Evolutionary conservation across 1,284 basidiomycete species (phyloP), one percentile per base, ranked within the genome.

Genomic region (Hymenochaete sp.): DNA sequence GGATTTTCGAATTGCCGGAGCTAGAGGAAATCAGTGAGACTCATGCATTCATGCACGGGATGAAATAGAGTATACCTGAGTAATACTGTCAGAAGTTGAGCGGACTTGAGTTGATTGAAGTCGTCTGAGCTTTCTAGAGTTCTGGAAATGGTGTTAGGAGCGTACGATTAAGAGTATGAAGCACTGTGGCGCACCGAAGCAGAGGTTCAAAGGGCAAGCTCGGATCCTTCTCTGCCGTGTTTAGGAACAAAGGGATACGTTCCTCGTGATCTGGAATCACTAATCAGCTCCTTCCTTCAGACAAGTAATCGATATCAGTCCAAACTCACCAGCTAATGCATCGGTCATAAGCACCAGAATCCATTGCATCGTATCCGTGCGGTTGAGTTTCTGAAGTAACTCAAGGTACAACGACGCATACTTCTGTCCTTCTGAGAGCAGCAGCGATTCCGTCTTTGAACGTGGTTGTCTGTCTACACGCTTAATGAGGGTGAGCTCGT

Each of bases 331-430:
- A 52, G 77, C 62, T 32, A 98, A 74, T 56, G 95, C 89, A 65
- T 98, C 93, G 25, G 82, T 85, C 55, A 97, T 87, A 53, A 93
- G 75, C 35, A 95, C 88, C 19, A 98, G 75, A 44, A 97, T 84
- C 57, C 79, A 91, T 62, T 96, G 93, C 65, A 97, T 86, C 3
- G 93, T 95, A 63, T 98, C 95, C 38, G 89, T 82, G 55, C 93
- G 71, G 64, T 87, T 85, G 21, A 97, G 76, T 65, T 96, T 97
- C 71, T 91, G 88, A 59, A 98, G 77, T 18, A 98, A 74, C 50
- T 82, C 79, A 36, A 97, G 80, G 64, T 93, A 98, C 26, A 98
- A 73, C n/a, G 78, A 70, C 9, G 90, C 88, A 61, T 96, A 98
- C 52, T 77, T 72, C 51, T 74, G 73, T 37, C 86, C 87, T 60